Base-by-base conservation (phyloP, 163 green algal species). In the Botryococcus braunii region DNA sequence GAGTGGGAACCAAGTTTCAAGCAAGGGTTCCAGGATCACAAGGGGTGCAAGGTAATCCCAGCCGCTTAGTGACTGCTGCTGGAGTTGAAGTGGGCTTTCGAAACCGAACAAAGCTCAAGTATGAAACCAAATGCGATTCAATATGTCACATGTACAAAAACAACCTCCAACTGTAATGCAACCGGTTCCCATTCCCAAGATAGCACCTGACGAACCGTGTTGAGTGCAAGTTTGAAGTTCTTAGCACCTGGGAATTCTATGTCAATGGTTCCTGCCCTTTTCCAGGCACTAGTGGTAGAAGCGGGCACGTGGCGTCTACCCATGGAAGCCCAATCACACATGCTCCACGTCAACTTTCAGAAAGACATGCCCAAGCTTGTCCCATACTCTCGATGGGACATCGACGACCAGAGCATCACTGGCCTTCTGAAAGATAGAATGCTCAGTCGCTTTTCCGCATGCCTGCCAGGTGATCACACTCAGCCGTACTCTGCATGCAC, bases 391-490 rank as follows among this genome's bases (percentile, higher is more conserved):
- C 60, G 78, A 23, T 84, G 78, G 78, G 78, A 80, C 47, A 66
- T n/a, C 0, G 68, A 80, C 2, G 35, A 62, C 4, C 23, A 71
- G 1, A 71, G 58, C 5, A 29, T 48, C 23, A 36, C 39, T 38
- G n/a, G 36, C 29, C n/a, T n/a, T n/a, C 8, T 60, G 27, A 40
- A 34, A 21, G 47, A 27, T 11, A 17, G 36, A 11, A 4, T 58
- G 3, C 60, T 57, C 40, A 43, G 64, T 5, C 77, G 82, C 21
- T 95, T 93, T 70, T 83, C 78, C 25, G 85, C 72, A 31, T 92
- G 86, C 74, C 56, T 95, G 27, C 32, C 60, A 2, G 60, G 62
- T 46, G 40, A 41, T 32, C 31, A 1, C 13, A 29, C 2, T n/a
- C n/a, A n/a, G n/a, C n/a, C n/a, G n/a, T n/a, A n/a, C n/a, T n/a